Conservation (phyloP, 140 eudicot genomes). For the Senecio squalidus region DNA sequence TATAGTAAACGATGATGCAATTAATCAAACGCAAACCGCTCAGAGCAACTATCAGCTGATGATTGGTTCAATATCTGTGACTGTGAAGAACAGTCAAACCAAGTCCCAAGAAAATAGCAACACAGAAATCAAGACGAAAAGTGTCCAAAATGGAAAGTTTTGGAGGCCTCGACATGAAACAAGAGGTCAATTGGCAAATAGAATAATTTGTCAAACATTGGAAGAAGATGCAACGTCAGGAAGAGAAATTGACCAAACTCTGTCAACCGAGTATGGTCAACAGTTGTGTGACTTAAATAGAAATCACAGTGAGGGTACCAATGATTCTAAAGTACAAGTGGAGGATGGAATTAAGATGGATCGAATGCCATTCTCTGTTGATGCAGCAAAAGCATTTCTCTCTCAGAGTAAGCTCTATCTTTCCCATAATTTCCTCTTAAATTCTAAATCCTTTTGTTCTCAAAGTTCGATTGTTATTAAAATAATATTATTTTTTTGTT, state of each 20-base stretch:
- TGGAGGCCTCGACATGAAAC: constrained; percentile 43
- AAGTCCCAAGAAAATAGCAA: constrained; percentile 19
- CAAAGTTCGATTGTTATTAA: background rate
- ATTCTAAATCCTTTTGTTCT: no score
- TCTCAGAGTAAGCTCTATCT: constrained; percentile 52
- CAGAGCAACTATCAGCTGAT: constrained; percentile 50
- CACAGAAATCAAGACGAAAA: constrained; percentile 25
- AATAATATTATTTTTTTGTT: no score
- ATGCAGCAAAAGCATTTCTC: constrained; percentile 67
- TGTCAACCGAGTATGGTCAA: constrained; percentile 21
- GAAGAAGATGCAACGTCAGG: constrained; percentile 22
- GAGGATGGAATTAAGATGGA: constrained; percentile 17
- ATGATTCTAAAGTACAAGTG: constrained; percentile 9
- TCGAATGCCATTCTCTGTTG: constrained; percentile 24
- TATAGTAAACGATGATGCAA: constrained; percentile 23
- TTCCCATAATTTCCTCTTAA: background rate
- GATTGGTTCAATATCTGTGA: constrained; percentile 86
- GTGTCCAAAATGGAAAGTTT: constrained; percentile 32
- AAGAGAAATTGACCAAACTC: constrained; percentile 26
- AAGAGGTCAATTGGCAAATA: constrained; percentile 25
- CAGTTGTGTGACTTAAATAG: constrained; percentile 20
- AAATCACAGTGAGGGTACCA: constrained; percentile 7
- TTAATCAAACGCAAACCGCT: constrained; percentile 31
- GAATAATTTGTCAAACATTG: constrained; percentile 20
- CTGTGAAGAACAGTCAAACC: constrained; percentile 30